A percentile compares a stretch with the other conserved stretches of the same genome.
phyloP scores from a whole-genome alignment of 805 yeast species.

The Komagataella ulmi region DNA sequence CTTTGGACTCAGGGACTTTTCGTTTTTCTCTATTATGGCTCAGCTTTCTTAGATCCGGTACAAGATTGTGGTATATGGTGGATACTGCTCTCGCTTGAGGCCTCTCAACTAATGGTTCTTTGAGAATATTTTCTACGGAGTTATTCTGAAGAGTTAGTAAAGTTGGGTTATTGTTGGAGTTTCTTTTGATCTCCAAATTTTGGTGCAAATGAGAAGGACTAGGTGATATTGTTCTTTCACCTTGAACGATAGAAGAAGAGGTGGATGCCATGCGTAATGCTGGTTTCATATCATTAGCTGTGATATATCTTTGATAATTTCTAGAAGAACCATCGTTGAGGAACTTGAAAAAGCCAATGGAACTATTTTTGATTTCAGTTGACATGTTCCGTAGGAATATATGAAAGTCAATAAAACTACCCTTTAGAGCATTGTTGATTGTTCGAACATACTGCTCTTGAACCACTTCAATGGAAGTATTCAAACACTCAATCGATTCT shows the following conservation, averaged over 20 bases:
- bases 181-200: conserved; percentile 9
- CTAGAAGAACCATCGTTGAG: conserved; percentile 6
- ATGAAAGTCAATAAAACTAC: conserved; percentile 30
- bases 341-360: conserved; percentile 12
- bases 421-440: conserved; percentile 29
- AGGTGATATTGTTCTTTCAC: not conserved
- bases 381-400: conserved; percentile 17
- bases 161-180: conserved; percentile 6
- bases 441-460: conserved; percentile 36
- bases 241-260: not conserved
- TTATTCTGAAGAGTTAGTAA: conserved; percentile 3
- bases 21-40: not conserved
- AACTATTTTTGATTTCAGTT: conserved; percentile 10
- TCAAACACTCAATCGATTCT: conserved; percentile 39
- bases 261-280: not conserved
- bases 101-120: not conserved
- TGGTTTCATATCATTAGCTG: not conserved
- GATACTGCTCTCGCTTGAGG: not conserved
- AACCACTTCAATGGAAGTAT: conserved; percentile 35
- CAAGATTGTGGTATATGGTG: not conserved
- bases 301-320: not conserved
- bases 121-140: not conserved
- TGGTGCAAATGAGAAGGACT: not conserved
- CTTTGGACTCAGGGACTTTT: not conserved
- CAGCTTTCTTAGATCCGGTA: not conserved